These are phyloP conservation scores for Aspergillus glaucus DNA, from an alignment of 2,329 filamentous ascomycete species.

Conservation along the genomic window DNA sequence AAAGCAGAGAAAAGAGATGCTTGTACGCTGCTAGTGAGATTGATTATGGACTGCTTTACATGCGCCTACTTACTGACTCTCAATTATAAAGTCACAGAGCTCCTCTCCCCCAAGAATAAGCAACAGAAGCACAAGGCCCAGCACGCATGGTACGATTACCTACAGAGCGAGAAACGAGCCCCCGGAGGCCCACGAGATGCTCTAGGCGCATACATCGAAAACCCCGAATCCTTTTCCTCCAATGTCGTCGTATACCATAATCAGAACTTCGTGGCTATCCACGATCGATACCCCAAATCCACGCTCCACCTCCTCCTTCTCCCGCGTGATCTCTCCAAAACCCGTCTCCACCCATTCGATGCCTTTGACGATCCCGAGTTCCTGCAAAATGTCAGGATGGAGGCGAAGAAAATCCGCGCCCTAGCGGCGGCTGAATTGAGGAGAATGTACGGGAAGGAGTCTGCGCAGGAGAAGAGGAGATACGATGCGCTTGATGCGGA, in stretches of 20 bases:
- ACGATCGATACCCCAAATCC: conserved; percentile 81
- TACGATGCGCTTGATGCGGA: conserved; percentile 60
- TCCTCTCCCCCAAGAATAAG: conserved; percentile 50
- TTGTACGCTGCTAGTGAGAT: conserved; percentile 17
- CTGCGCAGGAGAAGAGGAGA: conserved; percentile 56
- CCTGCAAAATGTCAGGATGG: conserved; percentile 55
- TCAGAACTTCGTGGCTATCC: conserved; percentile 66
- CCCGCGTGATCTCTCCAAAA: conserved; percentile 60
- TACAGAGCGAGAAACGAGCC: conserved; percentile 12
- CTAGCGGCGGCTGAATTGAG: conserved; percentile 71
- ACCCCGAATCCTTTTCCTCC: conserved; percentile 56
- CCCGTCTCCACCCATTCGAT: conserved; percentile 65
- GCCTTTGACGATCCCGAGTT: conserved; percentile 68
- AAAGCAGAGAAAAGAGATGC: conserved; percentile 31
- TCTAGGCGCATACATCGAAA: conserved; percentile 59
- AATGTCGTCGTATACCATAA: conserved; percentile 60
- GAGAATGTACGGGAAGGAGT: conserved; percentile 59
- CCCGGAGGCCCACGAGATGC: conserved; percentile 51
- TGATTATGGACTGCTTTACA: background rate
- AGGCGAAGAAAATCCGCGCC: conserved; percentile 54
- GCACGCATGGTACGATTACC: conserved; percentile 11
- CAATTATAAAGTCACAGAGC: conserved; percentile 42
- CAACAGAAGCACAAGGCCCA: conserved; percentile 18
- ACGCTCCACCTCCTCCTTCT: conserved; percentile 82
- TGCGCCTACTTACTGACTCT: background rate